phyloP scores from a whole-genome alignment of 352 stramenopile species.

The Pythium plurisporium region DNA sequence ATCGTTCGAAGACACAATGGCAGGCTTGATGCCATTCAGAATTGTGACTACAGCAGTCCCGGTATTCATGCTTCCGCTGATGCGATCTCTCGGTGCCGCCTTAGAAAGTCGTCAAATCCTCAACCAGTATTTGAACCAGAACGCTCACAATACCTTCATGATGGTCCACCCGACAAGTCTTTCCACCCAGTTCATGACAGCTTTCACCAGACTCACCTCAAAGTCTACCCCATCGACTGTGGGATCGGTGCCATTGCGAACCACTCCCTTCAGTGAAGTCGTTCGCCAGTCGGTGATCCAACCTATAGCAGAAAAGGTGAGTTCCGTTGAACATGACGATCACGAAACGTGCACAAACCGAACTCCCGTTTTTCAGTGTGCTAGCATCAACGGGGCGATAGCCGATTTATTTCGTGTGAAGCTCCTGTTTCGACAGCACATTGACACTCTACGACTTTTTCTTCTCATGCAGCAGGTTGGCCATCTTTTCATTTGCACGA shows the following conservation, averaged over 20 bases:
- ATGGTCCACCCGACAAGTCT: background rate
- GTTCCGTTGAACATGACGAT: constrained; percentile 24
- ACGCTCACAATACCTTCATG: constrained; percentile 11
- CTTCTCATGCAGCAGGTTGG: constrained; percentile 73
- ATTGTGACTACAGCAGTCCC: constrained; percentile 34
- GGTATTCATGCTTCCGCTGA: constrained; percentile 34
- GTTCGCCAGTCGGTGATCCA: constrained; percentile 2
- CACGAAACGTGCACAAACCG: background rate
- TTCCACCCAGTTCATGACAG: background rate
- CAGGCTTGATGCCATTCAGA: constrained; percentile 40
- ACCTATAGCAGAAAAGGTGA: constrained; percentile 28
- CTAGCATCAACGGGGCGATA: constrained; percentile 40
- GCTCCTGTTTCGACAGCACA: constrained; percentile 45
- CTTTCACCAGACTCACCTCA: background rate
- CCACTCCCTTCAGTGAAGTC: constrained; percentile 3
- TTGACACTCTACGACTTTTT: constrained; percentile 48
- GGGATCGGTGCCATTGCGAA: background rate
- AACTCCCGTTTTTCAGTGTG: constrained; percentile 32
- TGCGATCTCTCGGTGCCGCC: constrained; percentile 36
- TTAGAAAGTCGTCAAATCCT: constrained; percentile 63
- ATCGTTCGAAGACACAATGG: constrained; percentile 39
- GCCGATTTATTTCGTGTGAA: constrained; percentile 48
- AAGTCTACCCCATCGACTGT: background rate
- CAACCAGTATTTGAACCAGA: constrained; percentile 49
- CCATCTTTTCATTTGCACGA: background rate